Base-by-base conservation (phyloP, 345 rosid genomes). In the Mercurialis annua region DNA sequence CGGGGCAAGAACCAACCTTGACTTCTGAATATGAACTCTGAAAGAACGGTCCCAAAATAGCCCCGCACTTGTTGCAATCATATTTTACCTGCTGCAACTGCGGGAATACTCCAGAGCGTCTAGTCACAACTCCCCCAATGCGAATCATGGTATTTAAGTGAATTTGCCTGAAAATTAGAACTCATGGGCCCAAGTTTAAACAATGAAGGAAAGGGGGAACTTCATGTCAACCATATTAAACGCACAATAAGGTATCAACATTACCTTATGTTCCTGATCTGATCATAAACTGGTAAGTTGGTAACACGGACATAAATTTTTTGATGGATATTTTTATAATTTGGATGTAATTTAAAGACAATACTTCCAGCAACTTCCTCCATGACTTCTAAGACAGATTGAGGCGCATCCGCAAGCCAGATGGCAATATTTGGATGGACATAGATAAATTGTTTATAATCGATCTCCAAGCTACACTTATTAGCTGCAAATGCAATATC, bases 401-500 rank as follows among this genome's bases (percentile, higher is more conserved):
- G 99, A 36, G 99, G 96, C 38, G 98, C 99, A 88, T 91, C 99
- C 1, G 99, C 97, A 65, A 89, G 81, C 97, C 98, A 94, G 67
- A 91, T 94, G 7, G 99, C 97, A 72, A 94, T 94, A 70, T 94
- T 94, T 17, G 98, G 98, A 78, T 91, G 96, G 56, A 86, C 85
- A 44, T 83, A 87, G 43, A 94, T 91, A 80, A 94, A 89, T 26
- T 94, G 88, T 62, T 86, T 92, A 80, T 91, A 91, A 73, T 94
- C 97, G 58, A 94, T 84, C 81, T 91, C 97, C 82, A 94, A 77
- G 80, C 96, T 89, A 44, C 98, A 88, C 71, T 83, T 91, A 61
- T 94, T 94, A 33, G 96, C 99, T 92, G 87, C 79, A 82, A 69
- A 78, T 23, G 67, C 53, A 71, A 70, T 60, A 56, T 48, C 16